Conservation (phyloP, 306 rosid species). For the Datisca glomerata region DNA sequence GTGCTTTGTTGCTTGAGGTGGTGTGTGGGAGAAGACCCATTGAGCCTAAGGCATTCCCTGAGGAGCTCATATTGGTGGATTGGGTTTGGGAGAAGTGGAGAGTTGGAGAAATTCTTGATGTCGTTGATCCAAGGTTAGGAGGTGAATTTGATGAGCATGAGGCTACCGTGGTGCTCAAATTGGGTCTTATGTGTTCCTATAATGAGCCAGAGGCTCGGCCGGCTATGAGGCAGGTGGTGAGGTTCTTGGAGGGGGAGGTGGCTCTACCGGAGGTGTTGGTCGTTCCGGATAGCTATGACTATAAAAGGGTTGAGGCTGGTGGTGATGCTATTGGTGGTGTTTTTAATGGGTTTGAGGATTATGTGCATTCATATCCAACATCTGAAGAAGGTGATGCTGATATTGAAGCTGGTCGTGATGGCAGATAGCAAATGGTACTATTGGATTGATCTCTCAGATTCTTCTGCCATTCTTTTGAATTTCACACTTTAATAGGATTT, state of each 20-base stretch:
- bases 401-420: no score
- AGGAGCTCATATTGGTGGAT: conserved; percentile 60
- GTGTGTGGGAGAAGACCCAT: conserved; percentile 65
- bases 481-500: no score
- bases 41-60: conserved; percentile 41
- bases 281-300: conserved; percentile 15
- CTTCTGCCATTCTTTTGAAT: no score
- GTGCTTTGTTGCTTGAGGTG: conserved; percentile 67
- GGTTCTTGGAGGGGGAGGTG: conserved; percentile 56
- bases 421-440: no score
- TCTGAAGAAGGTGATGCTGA: no score
- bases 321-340: no score
- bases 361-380: no score
- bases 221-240: conserved; percentile 45
- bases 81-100: conserved; percentile 63
- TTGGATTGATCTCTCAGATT: no score
- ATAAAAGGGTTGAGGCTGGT: conserved; percentile 9
- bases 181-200: conserved; percentile 62
- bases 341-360: conserved; percentile 65
- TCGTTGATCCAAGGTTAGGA: conserved; percentile 37
- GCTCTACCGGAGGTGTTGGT: conserved; percentile 29
- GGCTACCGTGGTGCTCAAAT: conserved; percentile 36
- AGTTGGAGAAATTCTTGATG: conserved; percentile 34
- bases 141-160: conserved; percentile 35
- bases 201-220: conserved; percentile 39